Evolutionary conservation across 176 grass and related monocot species (phyloP), one percentile per base, ranked within the genome.

Genomic region (Cenchrus fungigraminus): DNA sequence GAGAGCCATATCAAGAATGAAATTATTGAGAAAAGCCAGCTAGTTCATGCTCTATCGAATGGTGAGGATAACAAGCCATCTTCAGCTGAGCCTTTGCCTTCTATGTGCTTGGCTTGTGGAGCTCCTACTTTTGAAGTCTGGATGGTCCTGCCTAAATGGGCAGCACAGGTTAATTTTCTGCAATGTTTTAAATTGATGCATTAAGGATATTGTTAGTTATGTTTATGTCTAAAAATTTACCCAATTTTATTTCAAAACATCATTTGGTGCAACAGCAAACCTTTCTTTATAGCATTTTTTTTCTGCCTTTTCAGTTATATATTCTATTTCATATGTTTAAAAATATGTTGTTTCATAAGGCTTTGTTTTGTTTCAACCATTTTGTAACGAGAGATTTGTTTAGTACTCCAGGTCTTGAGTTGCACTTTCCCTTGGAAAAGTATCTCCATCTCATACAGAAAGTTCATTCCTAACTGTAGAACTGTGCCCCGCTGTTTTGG

Each of bases 141-240:
- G 80, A 95, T 95, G 83, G 76, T 51, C n/a, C 8, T 95, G 73
- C 93, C 93, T 68, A 90, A 87, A 58, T 95, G 93, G 93, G 93
- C 88, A 55, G 71, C 86, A 51, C 93, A 95, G 91, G 93, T 95
- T 85, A 76, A 19, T 73, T 79, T 89, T n/a, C 29, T 65, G 62
- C 31, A 28, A 47, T 51, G 46, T 70, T 46, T 80, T 80, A 3
- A 37, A 37, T 79, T 43, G 19, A 75, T 56, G 13, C 9, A 0
- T 5, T 57, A 45, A 76, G n/a, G 19, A 66, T 12, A 68, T 8
- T 17, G 6, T 28, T 60, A 49, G 3, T 77, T 57, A 40, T 31
- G 45, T 8, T 13, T 13, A n/a, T 67, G 34, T 32, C 20, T 68
- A 29, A 57, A 22, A 68, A 29, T 67, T 85, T 68, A 73, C 13